Base-by-base conservation (phyloP, 2,329 filamentous ascomycete genomes). In the Aspergillus bombycis region DNA sequence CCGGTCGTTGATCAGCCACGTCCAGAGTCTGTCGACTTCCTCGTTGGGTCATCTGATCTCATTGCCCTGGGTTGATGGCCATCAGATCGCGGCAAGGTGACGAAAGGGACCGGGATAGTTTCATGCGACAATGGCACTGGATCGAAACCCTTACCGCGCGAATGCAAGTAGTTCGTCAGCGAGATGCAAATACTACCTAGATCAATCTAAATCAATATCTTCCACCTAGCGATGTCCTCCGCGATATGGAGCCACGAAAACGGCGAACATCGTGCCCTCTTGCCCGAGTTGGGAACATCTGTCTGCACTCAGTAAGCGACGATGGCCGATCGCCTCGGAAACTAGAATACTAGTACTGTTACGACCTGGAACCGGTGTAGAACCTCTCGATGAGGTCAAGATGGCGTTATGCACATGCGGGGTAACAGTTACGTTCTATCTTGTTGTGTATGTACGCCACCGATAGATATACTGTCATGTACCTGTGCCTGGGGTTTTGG, bases 361-460 rank as follows among this genome's bases (percentile, higher is more conserved):
- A n/a, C 16, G 19, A 16, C 30, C 58, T 32, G 30, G 23, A 30
- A 26, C 14, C 45, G 34, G 14, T 26, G 34, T 21, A 45, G 28
- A 36, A 58, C 2, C 11, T 23, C 54, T 14, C 30, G 30, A 58
- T 62, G 56, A 62, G 38, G 60, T 62, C 60, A 62, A 62, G 43
- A 54, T 62, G 48, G 60, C 56, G 56, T 58, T 59, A 58, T 58
- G 36, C 46, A 58, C 48, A 52, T 62, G 56, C 56, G 56, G 60
- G 58, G 55, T 61, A 59, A 48, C 52, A 36, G n/a, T 38, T 36
- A 26, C 45, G 6, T 48, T 14, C 16, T 28, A 41, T 45, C n/a
- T 23, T 11, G 11, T 45, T 12, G 19, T 26, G 36, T 19, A 41
- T 16, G 8, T 21, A 38, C 12, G 16, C 6, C n/a, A 38, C 32